phyloP scores from a whole-genome alignment of 2,329 filamentous ascomycete genomes.

The Knufia petricola region DNA sequence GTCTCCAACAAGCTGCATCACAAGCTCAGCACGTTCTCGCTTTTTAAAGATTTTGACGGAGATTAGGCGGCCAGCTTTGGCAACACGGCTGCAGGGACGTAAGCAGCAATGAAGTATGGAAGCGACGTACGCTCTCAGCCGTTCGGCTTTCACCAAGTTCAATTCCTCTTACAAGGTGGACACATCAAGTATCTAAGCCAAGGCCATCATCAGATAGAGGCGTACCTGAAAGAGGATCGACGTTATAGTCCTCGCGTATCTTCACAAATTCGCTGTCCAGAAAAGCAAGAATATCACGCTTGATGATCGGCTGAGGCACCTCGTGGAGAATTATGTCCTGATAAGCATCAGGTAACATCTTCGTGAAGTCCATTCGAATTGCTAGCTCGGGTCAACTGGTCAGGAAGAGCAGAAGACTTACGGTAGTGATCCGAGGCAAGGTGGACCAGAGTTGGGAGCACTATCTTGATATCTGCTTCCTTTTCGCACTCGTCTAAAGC shows the following conservation, averaged over 20 bases:
- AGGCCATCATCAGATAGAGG: constrained; percentile 31
- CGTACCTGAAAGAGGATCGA: constrained; percentile 1
- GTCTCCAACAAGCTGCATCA: no score
- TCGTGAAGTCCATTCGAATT: not conserved
- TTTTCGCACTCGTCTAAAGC: constrained; percentile 1
- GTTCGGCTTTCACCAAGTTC: no score
- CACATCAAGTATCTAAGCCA: no score
- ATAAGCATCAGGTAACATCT: not conserved
- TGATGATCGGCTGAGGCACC: not conserved
- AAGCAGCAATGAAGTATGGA: no score
- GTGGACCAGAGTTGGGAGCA: constrained; percentile 1
- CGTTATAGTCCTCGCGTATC: not conserved
- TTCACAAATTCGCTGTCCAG: not conserved
- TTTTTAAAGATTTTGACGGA: no score
- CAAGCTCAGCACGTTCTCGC: no score
- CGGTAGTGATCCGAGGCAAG: not conserved
- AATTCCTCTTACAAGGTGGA: no score
- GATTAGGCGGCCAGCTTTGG: no score
- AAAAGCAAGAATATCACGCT: not conserved
- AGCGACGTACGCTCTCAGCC: no score
- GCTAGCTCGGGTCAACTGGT: constrained; percentile 1
- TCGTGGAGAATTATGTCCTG: constrained; percentile 3
- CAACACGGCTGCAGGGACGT: no score
- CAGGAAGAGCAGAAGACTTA: not conserved
- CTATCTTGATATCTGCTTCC: not conserved